Conservation (phyloP, 1,284 basidiomycete genomes). For the Heterobasidion occidentale region DNA sequence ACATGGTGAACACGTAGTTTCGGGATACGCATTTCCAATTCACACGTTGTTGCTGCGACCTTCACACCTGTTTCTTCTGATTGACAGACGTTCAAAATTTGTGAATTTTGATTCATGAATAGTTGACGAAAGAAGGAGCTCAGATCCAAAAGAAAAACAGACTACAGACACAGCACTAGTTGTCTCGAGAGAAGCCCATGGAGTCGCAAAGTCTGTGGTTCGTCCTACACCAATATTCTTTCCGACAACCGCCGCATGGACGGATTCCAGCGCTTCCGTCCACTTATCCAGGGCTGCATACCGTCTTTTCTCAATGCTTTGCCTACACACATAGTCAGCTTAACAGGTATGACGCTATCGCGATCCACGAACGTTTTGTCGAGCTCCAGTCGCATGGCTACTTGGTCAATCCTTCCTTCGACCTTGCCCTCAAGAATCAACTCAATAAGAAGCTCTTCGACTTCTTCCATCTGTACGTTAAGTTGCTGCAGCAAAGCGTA, state of each 20-base stretch:
- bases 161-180: not conserved
- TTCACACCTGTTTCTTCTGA: not conserved
- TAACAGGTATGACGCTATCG: not conserved
- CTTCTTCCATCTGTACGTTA: constrained; percentile 81
- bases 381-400: constrained; percentile 85
- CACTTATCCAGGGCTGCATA: constrained; percentile 80
- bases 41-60: too few relatives aligned
- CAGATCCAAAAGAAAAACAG: not conserved
- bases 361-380: constrained; percentile 66
- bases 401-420: constrained; percentile 93
- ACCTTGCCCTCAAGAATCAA: constrained; percentile 95
- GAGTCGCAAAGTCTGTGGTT: constrained; percentile 8
- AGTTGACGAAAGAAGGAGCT: not conserved
- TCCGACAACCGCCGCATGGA: constrained; percentile 65
- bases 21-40: too few relatives aligned
- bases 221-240: constrained; percentile 47
- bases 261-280: constrained; percentile 66
- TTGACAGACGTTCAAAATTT: not conserved
- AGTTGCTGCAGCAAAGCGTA: constrained; percentile 63
- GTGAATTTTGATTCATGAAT: not conserved
- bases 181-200: constrained; percentile 3
- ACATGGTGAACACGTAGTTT: too few relatives aligned
- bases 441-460: constrained; percentile 89
- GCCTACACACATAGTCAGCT: constrained; percentile 34
- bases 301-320: constrained; percentile 76